These are phyloP conservation scores for Crotalaria pallida DNA, from an alignment of 306 rosid genomes.

Conservation along the genomic window DNA sequence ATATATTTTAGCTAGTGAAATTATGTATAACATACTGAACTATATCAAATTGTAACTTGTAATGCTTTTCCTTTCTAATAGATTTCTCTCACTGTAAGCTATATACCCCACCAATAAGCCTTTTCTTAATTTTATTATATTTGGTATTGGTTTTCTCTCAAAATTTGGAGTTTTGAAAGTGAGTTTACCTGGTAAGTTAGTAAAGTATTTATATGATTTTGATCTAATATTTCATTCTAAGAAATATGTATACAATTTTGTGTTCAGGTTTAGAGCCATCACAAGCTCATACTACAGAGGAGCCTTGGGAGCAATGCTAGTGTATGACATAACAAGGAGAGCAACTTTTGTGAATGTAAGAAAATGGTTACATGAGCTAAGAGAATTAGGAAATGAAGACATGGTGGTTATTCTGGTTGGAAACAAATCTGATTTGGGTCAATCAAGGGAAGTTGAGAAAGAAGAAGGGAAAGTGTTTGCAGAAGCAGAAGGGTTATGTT, in stretches of 20 bases:
- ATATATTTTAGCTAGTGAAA: not conserved
- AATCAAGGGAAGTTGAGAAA: slow-evolving; percentile 59
- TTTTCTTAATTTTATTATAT: not conserved
- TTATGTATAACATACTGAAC: not conserved
- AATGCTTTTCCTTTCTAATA: not conserved
- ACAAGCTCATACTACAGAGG: slow-evolving; percentile 96
- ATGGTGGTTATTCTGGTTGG: slow-evolving; percentile 76
- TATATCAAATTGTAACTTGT: not conserved
- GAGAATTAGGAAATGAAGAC: slow-evolving; percentile 58
- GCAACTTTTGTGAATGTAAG: slow-evolving; percentile 45
- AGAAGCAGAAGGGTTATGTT: slow-evolving; percentile 58
- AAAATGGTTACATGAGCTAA: slow-evolving; percentile 75
- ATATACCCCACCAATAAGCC: not conserved
- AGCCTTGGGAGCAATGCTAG: slow-evolving; percentile 80
- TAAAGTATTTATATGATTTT: not conserved
- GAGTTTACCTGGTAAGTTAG: not conserved
- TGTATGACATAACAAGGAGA: slow-evolving; percentile 65
- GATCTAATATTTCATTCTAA: slow-evolving; percentile 2
- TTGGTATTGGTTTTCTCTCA: not conserved
- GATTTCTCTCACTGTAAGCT: not conserved
- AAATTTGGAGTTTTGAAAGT: not conserved
- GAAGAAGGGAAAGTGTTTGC: slow-evolving; percentile 67
- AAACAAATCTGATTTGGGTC: slow-evolving; percentile 62
- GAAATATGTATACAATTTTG: not conserved
- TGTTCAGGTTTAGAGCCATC: slow-evolving; percentile 80